phyloP scores from a whole-genome alignment of 192 early-diverging fungal genomes.

The Linnemannia elongata region DNA sequence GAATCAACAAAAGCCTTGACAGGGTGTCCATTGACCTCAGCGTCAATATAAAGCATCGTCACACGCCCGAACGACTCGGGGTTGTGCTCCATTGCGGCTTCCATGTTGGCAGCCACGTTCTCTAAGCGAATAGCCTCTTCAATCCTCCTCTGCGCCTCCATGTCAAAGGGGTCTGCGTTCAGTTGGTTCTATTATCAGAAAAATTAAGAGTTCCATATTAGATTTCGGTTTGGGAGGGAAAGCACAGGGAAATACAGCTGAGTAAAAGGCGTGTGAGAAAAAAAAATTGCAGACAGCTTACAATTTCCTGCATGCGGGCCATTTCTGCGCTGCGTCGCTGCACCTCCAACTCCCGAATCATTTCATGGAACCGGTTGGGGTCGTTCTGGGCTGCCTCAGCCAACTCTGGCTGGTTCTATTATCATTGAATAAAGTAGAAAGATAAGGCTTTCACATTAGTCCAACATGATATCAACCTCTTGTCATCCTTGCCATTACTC shows the following conservation, averaged over 20 bases:
- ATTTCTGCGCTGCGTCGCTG: constrained; percentile 68
- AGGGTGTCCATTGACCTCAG: constrained; percentile 88
- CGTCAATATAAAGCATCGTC: constrained; percentile 92
- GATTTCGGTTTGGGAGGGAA: neutral
- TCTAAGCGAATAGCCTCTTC: constrained; percentile 91
- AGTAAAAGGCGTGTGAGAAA: neutral
- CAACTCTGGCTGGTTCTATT: constrained; percentile 73
- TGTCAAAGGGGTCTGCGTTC: constrained; percentile 89
- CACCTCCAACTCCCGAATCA: constrained; percentile 72
- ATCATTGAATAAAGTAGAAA: neutral
- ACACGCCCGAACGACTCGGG: constrained; percentile 95
- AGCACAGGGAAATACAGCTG: neutral
- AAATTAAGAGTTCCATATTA: neutral
- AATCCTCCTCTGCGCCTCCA: constrained; percentile 92
- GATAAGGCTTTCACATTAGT: neutral
- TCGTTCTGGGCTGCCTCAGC: constrained; percentile 74
- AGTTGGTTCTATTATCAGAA: constrained; percentile 59
- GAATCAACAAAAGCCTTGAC: constrained; percentile 97
- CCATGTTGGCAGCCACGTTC: constrained; percentile 86
- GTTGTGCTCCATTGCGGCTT: constrained; percentile 92
- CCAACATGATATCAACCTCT: neutral
- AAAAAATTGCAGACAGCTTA: constrained; percentile 25
- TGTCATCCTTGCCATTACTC: constrained; percentile 11
- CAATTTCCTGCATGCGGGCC: constrained; percentile 62
- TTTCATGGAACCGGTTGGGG: constrained; percentile 72